Conservation (phyloP, 1,284 basidiomycete species). For the Cystobasidium pallidum region DNA sequence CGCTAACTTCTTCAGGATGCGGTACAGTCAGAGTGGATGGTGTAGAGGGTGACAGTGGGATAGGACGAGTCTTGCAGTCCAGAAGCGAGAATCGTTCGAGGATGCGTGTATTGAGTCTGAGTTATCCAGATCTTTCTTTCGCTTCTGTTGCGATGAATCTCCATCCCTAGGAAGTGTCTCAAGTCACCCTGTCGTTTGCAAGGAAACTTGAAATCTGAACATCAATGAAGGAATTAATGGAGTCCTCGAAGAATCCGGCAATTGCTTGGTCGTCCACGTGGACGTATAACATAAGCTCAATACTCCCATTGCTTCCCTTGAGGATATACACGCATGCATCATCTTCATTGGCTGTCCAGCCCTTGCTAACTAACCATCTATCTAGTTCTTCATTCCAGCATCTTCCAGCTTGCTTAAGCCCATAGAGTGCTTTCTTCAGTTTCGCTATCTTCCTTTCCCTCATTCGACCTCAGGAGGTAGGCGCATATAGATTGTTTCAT, state of each 20-base stretch:
- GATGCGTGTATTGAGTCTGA: conserved; percentile 56
- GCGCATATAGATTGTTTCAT: conserved; percentile 19
- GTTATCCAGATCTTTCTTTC: conserved; percentile 49
- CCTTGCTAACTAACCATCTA: conserved; percentile 9
- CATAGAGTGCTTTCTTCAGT: conserved; percentile 44
- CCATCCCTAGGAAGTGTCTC: conserved; percentile 44
- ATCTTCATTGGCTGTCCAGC: conserved; percentile 8
- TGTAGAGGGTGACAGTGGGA: conserved; percentile 41
- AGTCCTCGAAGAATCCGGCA: background rate
- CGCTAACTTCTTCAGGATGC: conserved; percentile 14
- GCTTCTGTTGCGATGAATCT: conserved; percentile 31
- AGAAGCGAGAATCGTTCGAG: conserved; percentile 55
- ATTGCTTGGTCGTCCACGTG: conserved; percentile 49
- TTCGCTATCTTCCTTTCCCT: conserved; percentile 1
- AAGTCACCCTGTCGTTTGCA: conserved; percentile 42
- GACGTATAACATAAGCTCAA: conserved; percentile 46
- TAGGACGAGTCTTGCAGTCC: conserved; percentile 45
- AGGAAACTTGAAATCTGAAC: conserved; percentile 18
- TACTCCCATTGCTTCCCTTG: background rate
- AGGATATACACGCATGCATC: conserved; percentile 27
- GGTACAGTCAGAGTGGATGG: conserved; percentile 17
- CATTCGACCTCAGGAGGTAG: conserved; percentile 9
- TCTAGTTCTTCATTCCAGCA: conserved; percentile 35
- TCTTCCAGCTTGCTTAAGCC: conserved; percentile 41
- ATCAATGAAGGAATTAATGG: conserved; percentile 31